Conservation (phyloP, 2,329 filamentous ascomycete genomes). For the Talaromyces sp. region DNA sequence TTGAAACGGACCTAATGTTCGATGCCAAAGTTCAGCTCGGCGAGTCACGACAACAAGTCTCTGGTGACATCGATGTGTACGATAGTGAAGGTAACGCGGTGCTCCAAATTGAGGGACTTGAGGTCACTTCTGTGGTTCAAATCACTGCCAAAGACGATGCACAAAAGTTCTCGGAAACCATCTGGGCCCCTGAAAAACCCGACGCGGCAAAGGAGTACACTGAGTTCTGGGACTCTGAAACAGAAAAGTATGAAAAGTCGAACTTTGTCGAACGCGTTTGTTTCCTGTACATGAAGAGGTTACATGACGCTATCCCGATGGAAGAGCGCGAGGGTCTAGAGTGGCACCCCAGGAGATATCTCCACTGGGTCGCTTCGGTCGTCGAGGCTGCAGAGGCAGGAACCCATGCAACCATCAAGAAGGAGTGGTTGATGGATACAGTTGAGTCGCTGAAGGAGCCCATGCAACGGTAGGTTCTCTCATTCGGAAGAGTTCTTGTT, state of each 20-base stretch:
- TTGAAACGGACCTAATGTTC: background rate
- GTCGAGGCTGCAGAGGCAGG: background rate
- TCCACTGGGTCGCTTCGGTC: background rate
- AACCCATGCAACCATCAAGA: conserved; percentile 1
- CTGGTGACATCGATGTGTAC: conserved; percentile 10
- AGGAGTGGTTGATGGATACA: conserved; percentile 9
- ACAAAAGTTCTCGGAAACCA: conserved; percentile 6
- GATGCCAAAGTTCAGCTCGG: conserved; percentile 1
- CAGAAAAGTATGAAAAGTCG: conserved; percentile 2
- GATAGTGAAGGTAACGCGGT: conserved; percentile 1
- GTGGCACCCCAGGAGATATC: conserved; percentile 5
- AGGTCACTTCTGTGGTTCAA: conserved; percentile 5
- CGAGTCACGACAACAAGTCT: background rate
- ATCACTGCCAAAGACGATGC: conserved; percentile 2
- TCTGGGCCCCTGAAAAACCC: conserved; percentile 9
- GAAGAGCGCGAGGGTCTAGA: conserved; percentile 7
- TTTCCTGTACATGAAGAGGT: conserved; percentile 13
- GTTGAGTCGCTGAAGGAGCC: background rate
- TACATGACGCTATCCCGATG: background rate
- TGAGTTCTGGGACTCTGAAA: background rate
- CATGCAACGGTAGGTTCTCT: background rate
- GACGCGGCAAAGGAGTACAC: conserved; percentile 7
- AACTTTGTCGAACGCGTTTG: background rate
- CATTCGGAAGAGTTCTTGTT: background rate
- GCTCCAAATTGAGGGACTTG: conserved; percentile 11